These are phyloP conservation scores for Saccharomycopsis sp. DNA, from an alignment of 805 yeast species.

Conservation along the genomic window DNA sequence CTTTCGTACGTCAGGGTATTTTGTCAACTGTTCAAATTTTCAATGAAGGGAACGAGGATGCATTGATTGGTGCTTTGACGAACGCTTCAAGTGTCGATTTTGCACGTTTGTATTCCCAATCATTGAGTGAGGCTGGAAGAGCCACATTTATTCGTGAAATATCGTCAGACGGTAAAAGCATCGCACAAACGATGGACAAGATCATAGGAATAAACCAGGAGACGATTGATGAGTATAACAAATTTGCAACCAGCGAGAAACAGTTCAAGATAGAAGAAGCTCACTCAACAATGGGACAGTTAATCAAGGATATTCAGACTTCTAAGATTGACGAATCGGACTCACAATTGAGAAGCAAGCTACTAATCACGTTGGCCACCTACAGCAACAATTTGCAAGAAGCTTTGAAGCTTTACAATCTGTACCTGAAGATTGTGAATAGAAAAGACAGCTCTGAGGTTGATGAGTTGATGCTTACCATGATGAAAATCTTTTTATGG, in stretches of 20 bases:
- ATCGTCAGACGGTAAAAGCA: not conserved
- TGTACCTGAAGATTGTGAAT: not conserved
- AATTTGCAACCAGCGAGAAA: not conserved
- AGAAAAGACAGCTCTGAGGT: not conserved
- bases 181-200: not conserved
- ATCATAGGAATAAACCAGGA: not conserved
- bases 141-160: not conserved
- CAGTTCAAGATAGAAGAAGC: not conserved
- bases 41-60: not conserved
- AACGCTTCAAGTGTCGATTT: not conserved
- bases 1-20: not conserved
- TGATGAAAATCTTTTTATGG: slow-evolving; percentile 1
- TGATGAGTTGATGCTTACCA: slow-evolving; percentile 2
- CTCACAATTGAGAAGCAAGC: not conserved
- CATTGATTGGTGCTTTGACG: not conserved
- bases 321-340: not conserved
- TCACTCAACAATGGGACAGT: not conserved
- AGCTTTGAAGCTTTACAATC: not conserved
- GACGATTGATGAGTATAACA: not conserved
- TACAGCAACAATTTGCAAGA: not conserved
- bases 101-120: not conserved
- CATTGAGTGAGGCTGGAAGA: not conserved
- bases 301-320: not conserved
- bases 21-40: not conserved
- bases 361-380: not conserved